Evolutionary conservation across 1,284 basidiomycete genomes (phyloP).

Genomic region (Fomitopsis palustris): DNA sequence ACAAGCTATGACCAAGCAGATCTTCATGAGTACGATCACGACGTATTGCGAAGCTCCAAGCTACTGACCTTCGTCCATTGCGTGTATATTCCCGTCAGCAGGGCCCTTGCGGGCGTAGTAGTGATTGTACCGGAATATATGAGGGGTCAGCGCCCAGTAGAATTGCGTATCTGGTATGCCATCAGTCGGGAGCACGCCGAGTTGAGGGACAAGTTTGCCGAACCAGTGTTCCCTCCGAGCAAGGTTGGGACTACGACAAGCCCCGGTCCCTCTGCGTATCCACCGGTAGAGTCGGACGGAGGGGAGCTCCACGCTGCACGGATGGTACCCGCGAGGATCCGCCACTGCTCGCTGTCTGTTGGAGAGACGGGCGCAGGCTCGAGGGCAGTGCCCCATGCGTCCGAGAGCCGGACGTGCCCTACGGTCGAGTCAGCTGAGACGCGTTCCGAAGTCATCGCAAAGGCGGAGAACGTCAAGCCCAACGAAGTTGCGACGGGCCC

Average conservation of each 20-base stretch:
- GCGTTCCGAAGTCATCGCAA: conserved; percentile 18
- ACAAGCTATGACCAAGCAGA: not conserved
- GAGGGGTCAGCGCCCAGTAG: conserved; percentile 42
- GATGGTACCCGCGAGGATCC: conserved; percentile 47
- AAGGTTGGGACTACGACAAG: conserved; percentile 3
- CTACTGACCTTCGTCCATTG: conserved; percentile 8
- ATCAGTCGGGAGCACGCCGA: not conserved
- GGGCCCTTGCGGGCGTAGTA: not conserved
- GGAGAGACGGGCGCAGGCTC: conserved; percentile 57
- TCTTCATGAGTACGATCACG: not conserved
- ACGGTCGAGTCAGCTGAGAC: conserved; percentile 14
- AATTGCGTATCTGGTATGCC: conserved; percentile 33
- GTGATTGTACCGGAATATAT: conserved; percentile 45
- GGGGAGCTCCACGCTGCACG: conserved; percentile 28
- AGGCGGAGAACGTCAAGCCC: conserved; percentile 52
- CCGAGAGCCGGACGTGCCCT: conserved; percentile 34
- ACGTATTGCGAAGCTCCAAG: not conserved
- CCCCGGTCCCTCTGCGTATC: too few relatives aligned
- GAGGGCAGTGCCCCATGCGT: conserved; percentile 40
- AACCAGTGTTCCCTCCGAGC: conserved; percentile 32
- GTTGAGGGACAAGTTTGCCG: not conserved
- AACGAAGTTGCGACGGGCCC: conserved; percentile 38
- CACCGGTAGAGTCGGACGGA: conserved; percentile 4
- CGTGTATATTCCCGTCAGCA: not conserved
- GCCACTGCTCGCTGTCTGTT: conserved; percentile 40